Evolutionary conservation across 345 rosid genomes (phyloP).

Genomic region (Syzygium grande): DNA sequence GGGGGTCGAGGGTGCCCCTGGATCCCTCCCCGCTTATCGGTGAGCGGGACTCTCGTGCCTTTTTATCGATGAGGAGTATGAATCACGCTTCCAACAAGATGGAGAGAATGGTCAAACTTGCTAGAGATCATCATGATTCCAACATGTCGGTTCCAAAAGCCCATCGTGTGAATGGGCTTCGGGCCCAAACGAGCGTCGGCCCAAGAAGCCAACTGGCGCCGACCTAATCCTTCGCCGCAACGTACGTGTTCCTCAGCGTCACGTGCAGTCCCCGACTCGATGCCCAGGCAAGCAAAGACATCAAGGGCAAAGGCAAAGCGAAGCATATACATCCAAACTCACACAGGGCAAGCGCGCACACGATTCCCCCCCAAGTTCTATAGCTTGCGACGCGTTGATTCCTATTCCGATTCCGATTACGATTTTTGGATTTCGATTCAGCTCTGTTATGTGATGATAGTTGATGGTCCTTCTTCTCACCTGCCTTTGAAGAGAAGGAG

Average conservation of each 20-base stretch:
- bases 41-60: no score
- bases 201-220: background rate
- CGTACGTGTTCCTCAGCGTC: background rate
- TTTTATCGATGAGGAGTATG: no score
- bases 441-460: conserved; percentile 28
- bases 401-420: background rate
- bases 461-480: conserved; percentile 35
- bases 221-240: background rate
- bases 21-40: no score
- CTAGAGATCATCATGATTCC: background rate
- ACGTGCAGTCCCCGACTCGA: background rate
- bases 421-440: background rate
- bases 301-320: background rate
- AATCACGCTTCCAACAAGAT: no score
- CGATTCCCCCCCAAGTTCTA: background rate
- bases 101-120: background rate
- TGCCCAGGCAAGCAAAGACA: background rate
- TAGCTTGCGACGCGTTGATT: background rate
- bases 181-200: background rate
- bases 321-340: background rate
- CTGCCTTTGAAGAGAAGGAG: conserved; percentile 65
- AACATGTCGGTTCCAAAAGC: background rate
- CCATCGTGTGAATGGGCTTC: background rate
- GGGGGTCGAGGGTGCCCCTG: no score
- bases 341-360: background rate